phyloP scores from a whole-genome alignment of 1,284 basidiomycete species.

The Thelephora terrestris region DNA sequence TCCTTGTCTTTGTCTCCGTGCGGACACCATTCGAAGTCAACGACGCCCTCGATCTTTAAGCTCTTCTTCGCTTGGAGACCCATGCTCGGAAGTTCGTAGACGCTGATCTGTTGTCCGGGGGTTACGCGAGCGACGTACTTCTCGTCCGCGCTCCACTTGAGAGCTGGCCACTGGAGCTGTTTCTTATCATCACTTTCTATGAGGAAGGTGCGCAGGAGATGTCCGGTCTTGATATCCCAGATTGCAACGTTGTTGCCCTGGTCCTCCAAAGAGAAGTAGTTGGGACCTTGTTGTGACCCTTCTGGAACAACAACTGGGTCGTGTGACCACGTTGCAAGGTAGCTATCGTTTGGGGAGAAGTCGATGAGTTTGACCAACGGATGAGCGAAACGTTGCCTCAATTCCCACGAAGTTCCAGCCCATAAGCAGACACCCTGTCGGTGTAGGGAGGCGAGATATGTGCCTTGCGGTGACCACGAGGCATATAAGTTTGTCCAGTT shows the following conservation, averaged over 20 bases:
- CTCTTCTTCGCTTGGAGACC: constrained; percentile 94
- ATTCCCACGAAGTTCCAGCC: constrained; percentile 87
- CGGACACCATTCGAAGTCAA: constrained; percentile 99
- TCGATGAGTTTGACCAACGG: constrained; percentile 94
- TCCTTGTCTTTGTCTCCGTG: constrained; percentile 83
- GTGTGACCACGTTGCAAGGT: constrained; percentile 97
- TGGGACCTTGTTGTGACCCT: constrained; percentile 71
- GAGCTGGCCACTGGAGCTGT: constrained; percentile 87
- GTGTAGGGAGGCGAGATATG: constrained; percentile 90
- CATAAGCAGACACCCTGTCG: constrained; percentile 93
- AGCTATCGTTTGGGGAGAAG: constrained; percentile 96
- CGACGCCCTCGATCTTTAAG: constrained; percentile 95
- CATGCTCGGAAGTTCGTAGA: constrained; percentile 95
- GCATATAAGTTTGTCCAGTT: constrained; percentile 97
- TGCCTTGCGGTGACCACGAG: constrained; percentile 95
- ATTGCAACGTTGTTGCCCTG: constrained; percentile 97
- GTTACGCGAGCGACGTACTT: constrained; percentile 88
- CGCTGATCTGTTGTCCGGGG: constrained; percentile 88
- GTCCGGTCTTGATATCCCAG: constrained; percentile 94
- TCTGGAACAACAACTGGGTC: constrained; percentile 88
- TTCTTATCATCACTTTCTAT: constrained; percentile 56
- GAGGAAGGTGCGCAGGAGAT: constrained; percentile 86
- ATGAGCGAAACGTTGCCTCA: constrained; percentile 87
- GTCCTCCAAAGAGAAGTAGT: constrained; percentile 87
- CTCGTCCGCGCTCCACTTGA: constrained; percentile 99